Percentiles rank a stretch among this genome's conserved stretches.
Conservation (phyloP, 192 early-diverging fungal species). For the Coemansia asiatica region DNA sequence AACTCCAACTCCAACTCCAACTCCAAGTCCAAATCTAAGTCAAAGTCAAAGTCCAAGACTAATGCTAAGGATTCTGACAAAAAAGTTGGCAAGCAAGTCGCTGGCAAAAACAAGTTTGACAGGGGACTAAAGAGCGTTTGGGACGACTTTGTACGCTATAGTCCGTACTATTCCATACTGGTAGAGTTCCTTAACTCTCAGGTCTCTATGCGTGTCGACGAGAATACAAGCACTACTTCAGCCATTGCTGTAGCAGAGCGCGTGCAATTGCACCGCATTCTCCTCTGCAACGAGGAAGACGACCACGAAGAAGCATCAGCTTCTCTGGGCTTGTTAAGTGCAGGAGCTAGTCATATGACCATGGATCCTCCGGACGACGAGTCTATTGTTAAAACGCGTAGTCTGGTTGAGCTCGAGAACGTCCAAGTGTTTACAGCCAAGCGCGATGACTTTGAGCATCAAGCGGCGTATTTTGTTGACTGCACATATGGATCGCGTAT, state of each 20-base stretch:
- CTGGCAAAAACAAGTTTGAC: slow-evolving; percentile 46
- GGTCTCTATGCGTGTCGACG: slow-evolving; percentile 54
- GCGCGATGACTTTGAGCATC: slow-evolving; percentile 44
- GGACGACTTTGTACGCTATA: slow-evolving; percentile 52
- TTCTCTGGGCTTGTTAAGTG: background rate
- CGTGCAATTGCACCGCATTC: slow-evolving; percentile 45
- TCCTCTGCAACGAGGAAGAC: slow-evolving; percentile 40
- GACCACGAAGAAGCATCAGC: background rate
- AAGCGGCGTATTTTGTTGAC: slow-evolving; percentile 52
- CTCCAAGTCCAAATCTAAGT: too few relatives aligned
- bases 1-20: too few relatives aligned
- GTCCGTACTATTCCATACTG: slow-evolving; percentile 45
- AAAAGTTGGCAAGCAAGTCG: slow-evolving; percentile 17
- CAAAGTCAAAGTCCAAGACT: too few relatives aligned
- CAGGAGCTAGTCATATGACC: background rate
- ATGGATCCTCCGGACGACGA: slow-evolving; percentile 42
- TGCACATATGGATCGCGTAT: slow-evolving; percentile 49
- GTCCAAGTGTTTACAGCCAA: slow-evolving; percentile 55
- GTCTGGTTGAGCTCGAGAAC: slow-evolving; percentile 51
- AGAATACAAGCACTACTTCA: slow-evolving; percentile 37
- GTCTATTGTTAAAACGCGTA: slow-evolving; percentile 57
- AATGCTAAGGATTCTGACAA: slow-evolving; percentile 24
- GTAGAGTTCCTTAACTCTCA: slow-evolving; percentile 59
- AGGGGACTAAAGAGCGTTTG: slow-evolving; percentile 40
- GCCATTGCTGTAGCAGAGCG: slow-evolving; percentile 51